Base-by-base conservation (phyloP, 495 filamentous ascomycete genomes). In the Trichoderma orchidacearum region DNA sequence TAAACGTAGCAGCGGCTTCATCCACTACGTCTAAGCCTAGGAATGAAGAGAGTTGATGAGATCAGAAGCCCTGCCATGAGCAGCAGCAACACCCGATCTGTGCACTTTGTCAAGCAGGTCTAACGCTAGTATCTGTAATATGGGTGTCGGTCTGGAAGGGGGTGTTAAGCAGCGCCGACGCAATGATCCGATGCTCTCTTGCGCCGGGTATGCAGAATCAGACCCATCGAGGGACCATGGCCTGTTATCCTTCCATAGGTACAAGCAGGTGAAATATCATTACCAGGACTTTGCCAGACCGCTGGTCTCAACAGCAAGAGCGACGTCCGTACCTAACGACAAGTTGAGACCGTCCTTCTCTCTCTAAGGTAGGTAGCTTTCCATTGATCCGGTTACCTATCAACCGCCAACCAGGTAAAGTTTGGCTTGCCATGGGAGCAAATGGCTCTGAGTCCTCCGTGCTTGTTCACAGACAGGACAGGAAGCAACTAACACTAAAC, bases 401-500 rank as follows among this genome's bases (percentile, higher is more conserved):
- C 60, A 59, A 61, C 31, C n/a, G n/a, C n/a, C n/a, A n/a, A n/a
- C n/a, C n/a, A n/a, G n/a, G n/a, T n/a, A n/a, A n/a, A n/a, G n/a
- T n/a, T n/a, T n/a, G n/a, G n/a, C n/a, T n/a, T n/a, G n/a, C n/a
- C n/a, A n/a, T n/a, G n/a, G n/a, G n/a, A n/a, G n/a, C n/a, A n/a
- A n/a, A n/a, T n/a, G n/a, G n/a, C n/a, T n/a, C n/a, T n/a, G n/a
- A n/a, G n/a, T n/a, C n/a, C n/a, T n/a, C n/a, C n/a, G n/a, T n/a
- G n/a, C n/a, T n/a, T n/a, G n/a, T n/a, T n/a, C n/a, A n/a, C n/a
- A n/a, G n/a, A n/a, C n/a, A n/a, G n/a, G n/a, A n/a, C n/a, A n/a
- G n/a, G n/a, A 59, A 55, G 56, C 60, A 58, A 63, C 60, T 66
- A 50, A 57, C 52, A 62, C 63, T 60, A 62, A 65, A 72, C 63